Evolutionary conservation across 495 filamentous ascomycete genomes (phyloP).

Genomic region (Margaritispora aquatica): DNA sequence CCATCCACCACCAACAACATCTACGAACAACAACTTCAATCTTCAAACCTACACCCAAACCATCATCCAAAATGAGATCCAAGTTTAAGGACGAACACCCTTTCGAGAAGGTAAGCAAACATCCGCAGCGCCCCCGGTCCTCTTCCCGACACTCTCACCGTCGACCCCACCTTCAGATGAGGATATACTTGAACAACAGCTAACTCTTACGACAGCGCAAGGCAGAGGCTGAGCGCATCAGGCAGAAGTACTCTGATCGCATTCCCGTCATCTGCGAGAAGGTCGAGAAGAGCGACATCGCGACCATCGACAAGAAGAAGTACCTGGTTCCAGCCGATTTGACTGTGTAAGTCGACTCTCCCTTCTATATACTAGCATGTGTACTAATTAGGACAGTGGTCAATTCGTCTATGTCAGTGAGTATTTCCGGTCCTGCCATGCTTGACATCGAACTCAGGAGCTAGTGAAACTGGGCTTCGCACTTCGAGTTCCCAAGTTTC

Average conservation of each 20-base stretch:
- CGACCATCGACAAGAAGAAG: slow-evolving; percentile 99
- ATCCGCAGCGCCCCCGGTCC: no score
- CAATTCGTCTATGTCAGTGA: slow-evolving; percentile 99
- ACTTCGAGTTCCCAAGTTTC: no score
- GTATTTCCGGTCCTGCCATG: no score
- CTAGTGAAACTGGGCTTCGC: no score
- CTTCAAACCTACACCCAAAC: slow-evolving; percentile 7
- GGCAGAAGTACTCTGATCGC: slow-evolving; percentile 98
- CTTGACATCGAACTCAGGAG: no score
- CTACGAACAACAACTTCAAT: background rate
- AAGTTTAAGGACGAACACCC: slow-evolving; percentile 99
- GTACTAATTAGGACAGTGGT: no score
- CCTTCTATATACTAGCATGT: no score
- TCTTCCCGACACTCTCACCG: background rate
- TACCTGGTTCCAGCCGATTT: slow-evolving; percentile 97
- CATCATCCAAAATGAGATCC: slow-evolving; percentile 67
- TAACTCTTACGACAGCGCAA: slow-evolving; percentile 36
- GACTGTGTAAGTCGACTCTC: no score
- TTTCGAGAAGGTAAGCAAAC: slow-evolving; percentile 99
- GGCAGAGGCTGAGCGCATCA: no score
- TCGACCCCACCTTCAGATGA: background rate
- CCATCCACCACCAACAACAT: background rate
- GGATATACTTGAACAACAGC: background rate
- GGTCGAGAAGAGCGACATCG: slow-evolving; percentile 98
- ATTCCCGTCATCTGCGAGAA: slow-evolving; percentile 99